Conservation (phyloP, 345 rosid species). For the Limnanthes douglasii region DNA sequence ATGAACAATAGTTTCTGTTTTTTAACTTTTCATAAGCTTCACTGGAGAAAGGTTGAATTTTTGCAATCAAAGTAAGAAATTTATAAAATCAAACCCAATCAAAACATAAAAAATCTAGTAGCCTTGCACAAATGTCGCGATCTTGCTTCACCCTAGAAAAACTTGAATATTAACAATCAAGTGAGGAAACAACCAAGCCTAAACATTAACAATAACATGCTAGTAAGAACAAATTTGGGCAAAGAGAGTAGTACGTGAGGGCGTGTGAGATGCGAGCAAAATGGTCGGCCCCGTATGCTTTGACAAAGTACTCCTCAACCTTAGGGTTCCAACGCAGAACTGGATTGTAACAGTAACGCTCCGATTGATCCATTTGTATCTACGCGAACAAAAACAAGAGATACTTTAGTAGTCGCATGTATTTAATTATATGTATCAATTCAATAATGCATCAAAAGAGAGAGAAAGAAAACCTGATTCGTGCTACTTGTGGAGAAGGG, state of each 20-base stretch:
- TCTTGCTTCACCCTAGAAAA: too few species aligned
- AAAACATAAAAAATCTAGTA: too few species aligned
- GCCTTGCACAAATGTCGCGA: too few species aligned
- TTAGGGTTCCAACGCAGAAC: constrained; percentile 63
- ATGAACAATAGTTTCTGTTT: too few species aligned
- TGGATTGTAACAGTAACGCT: constrained; percentile 74
- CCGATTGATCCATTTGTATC: constrained; percentile 35
- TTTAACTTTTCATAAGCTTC: too few species aligned
- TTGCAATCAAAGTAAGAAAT: too few species aligned
- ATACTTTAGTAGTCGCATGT: not conserved
- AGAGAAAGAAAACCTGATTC: not conserved
- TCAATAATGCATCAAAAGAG: not conserved
- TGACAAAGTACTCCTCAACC: constrained; percentile 66
- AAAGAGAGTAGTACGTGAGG: constrained; percentile 39
- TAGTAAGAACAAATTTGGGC: too few species aligned
- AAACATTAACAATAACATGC: too few species aligned
- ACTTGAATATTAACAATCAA: too few species aligned
- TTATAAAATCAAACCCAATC: too few species aligned
- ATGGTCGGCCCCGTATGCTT: constrained; percentile 64
- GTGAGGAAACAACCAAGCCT: not conserved
- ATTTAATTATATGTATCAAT: not conserved
- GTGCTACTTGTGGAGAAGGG: constrained; percentile 6
- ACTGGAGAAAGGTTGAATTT: too few species aligned
- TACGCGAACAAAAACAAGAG: not conserved
- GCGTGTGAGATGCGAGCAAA: constrained; percentile 69